A percentile compares a stretch with the other conserved stretches of the same genome.
phyloP scores from a whole-genome alignment of 176 grass and related monocot species.

The Aegilops bicornis region DNA sequence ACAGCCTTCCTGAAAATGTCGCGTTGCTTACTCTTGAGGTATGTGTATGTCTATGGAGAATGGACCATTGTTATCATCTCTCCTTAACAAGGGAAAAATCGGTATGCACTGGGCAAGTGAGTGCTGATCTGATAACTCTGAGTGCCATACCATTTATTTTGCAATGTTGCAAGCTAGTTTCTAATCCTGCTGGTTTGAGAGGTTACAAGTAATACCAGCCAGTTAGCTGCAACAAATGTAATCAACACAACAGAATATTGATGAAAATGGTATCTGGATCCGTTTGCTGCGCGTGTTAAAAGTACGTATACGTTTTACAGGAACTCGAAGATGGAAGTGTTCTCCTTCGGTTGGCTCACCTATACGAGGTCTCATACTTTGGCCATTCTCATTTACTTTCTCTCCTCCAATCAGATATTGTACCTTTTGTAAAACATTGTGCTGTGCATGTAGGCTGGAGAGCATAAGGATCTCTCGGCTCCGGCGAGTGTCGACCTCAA shows the following conservation, averaged over 20 bases:
- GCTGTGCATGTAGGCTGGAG: slow-evolving; percentile 47
- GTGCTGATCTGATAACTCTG: background rate
- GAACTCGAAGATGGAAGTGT: slow-evolving; percentile 80
- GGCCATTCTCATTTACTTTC: background rate
- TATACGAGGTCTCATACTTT: slow-evolving; percentile 63
- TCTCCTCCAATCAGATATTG: background rate
- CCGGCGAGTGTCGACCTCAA: slow-evolving; percentile 67
- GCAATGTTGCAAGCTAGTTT: background rate
- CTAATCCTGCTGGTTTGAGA: slow-evolving; percentile 5
- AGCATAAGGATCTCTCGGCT: slow-evolving; percentile 81
- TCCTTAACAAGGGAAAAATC: background rate
- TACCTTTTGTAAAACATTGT: background rate
- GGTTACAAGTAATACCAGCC: background rate
- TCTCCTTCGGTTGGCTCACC: slow-evolving; percentile 83
- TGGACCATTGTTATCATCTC: background rate
- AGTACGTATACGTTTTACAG: slow-evolving; percentile 31
- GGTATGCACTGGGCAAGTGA: background rate
- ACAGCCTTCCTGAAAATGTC: slow-evolving; percentile 94
- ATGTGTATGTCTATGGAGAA: background rate
- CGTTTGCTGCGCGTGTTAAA: slow-evolving; percentile 19
- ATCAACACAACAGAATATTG: background rate
- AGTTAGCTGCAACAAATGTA: slow-evolving; percentile 12
- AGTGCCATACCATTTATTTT: background rate
- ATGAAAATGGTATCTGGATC: background rate
- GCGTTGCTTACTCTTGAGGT: slow-evolving; percentile 90